Base-by-base conservation (phyloP, 257 asterid genomes). In the Solanum tarapatanum region DNA sequence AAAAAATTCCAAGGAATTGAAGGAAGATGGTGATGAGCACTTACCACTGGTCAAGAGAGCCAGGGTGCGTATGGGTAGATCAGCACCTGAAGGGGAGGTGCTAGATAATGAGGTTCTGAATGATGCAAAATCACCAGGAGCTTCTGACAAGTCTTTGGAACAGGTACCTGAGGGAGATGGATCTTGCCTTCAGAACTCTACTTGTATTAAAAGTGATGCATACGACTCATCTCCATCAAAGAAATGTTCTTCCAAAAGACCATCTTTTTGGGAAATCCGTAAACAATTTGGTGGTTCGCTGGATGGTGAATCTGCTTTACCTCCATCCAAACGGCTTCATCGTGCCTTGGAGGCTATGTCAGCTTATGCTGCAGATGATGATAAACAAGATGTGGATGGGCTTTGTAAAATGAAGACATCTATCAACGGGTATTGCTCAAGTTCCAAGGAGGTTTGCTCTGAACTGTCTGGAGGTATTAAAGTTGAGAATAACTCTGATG, bases 321-420 rank as follows among this genome's bases (percentile, higher is more conserved):
- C 99, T 90, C 99, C 98, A 79, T 97, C 98, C 9, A 97, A 97
- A 89, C 97, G 99, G 62, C 90, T 97, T 43, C 98, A 95, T 87
- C 98, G 99, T 88, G 99, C 99, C 51, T 87, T 97, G 92, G 97
- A 97, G 89, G 99, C 99, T 89, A 97, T 97, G 99, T 97, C 98
- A 68, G 99, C 98, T 75, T 94, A 97, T 89, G 98, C 89, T 83
- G 95, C 97, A 72, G 99, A 95, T 90, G 94, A 91, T 89, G 66
- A 87, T 88, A 90, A 89, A 86, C 91, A 89, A 68, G 89, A 92
- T 86, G 76, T 90, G 43, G 93, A 92, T 89, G 92, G 75, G 48
- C 84, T 91, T 48, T 86, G 90, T 89, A 64, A 48, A 83, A 85
- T 51, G 69, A 84, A 83, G 76, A 84, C 86, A 51, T 87, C 88